Evolutionary conservation across 2,329 filamentous ascomycete genomes (phyloP), one percentile per base, ranked within the genome.

Genomic region (Colletotrichum sp.): DNA sequence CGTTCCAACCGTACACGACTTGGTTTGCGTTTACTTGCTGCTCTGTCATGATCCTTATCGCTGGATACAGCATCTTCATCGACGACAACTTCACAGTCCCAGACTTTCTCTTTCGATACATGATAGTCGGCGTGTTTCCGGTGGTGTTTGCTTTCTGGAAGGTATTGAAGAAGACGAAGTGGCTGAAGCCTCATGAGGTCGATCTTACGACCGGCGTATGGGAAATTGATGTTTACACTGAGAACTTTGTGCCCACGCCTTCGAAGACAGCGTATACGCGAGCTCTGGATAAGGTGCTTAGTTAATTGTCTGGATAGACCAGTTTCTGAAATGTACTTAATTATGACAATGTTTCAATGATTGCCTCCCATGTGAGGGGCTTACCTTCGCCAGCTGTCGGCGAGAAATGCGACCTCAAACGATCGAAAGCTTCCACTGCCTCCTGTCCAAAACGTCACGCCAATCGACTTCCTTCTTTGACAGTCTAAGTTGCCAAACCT

Each of bases 231-330:
- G 12, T 52, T 52, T 52, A 52, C n/a, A 52, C 43, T 4, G 43
- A 52, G 4, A 52, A 52, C 43, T 52, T 52, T 21, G 43, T 21
- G 1, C n/a, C 43, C 43, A 21, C n/a, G 43, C 43, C 43, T 21
- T 52, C 43, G 0, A 52, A 52, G 6, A 52, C 43, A 3, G 43
- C 43, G n/a, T 52, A 21, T 21, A 52, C 43, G 6, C 43, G 43
- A 1, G 43, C 10, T 0, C 43, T 52, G 10, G 43, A 52, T 0
- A 52, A 52, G 6, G n/a, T 48, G 0, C 21, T 24, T 24, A 4
- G 24, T 24, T 24, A 24, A 24, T 24, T 24, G 24, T 4, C 24
- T 24, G 24, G 24, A 24, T 24, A 24, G 24, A 24, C 24, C 24
- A 3, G 24, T 24, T n/a, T n/a, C n/a, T 24, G 24, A 24, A 24